Conservation (phyloP, 306 rosid species). For the Rosa rugosa region DNA sequence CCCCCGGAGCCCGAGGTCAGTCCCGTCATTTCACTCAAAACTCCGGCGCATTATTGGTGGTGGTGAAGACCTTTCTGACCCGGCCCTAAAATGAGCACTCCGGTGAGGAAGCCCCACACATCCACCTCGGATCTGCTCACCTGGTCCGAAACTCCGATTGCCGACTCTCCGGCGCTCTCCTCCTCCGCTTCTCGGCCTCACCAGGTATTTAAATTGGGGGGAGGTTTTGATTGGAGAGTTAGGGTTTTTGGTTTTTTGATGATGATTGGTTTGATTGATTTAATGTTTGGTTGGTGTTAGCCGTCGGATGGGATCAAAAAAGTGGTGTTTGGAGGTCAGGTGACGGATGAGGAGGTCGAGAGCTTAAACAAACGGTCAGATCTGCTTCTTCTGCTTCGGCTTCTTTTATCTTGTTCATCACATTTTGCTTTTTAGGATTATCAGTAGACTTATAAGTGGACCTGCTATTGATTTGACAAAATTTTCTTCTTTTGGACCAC, state of each 20-base stretch:
- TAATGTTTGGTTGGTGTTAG: slow-evolving; percentile 27
- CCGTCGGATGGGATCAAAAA: slow-evolving; percentile 99
- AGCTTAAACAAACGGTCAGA: slow-evolving; percentile 96
- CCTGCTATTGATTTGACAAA: background rate
- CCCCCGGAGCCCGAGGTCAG: slow-evolving; percentile 30
- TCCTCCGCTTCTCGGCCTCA: slow-evolving; percentile 70
- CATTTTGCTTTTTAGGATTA: background rate
- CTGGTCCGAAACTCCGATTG: slow-evolving; percentile 75
- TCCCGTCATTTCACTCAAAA: slow-evolving; percentile 33
- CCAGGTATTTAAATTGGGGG: slow-evolving; percentile 50
- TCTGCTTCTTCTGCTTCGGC: slow-evolving; percentile 35
- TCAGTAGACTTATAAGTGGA: slow-evolving; percentile 7
- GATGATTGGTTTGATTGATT: background rate
- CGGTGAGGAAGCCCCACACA: slow-evolving; percentile 90
- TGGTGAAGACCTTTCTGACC: background rate
- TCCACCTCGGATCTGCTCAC: slow-evolving; percentile 99
- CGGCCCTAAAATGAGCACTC: slow-evolving; percentile 56
- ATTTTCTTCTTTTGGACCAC: no score
- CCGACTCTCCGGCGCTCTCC: slow-evolving; percentile 60
- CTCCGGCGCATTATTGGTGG: background rate
- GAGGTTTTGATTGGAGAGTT: no score
- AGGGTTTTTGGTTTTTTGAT: background rate
- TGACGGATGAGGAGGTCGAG: slow-evolving; percentile 90
- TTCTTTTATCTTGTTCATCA: background rate
- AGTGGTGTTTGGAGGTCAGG: slow-evolving; percentile 98